Evolutionary conservation across 345 rosid genomes (phyloP), one percentile per base, ranked within the genome.

Genomic region (Adansonia digitata): DNA sequence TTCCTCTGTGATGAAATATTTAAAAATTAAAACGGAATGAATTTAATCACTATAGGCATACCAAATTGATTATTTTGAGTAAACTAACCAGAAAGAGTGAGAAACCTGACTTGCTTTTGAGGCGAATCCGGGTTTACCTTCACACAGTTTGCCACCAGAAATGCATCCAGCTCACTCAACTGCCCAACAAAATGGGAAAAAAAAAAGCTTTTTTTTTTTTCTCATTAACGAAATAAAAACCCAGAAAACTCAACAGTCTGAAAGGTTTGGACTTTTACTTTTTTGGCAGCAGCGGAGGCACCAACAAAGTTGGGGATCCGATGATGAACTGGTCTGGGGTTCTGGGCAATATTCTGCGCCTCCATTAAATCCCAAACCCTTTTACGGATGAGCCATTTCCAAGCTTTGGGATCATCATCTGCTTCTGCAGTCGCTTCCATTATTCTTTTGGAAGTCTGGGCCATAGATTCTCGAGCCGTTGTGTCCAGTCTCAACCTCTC

Each of bases 51-150:
- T 17, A 26, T 42, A 43, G 53, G n/a, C 7, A 67, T 7, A 67
- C 22, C 35, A 43, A 24, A 67, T 14, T 24, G 71, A 67, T 7
- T 27, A 15, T 43, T 40, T 15, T 43, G 39, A 45, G 17, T 45
- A 45, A 64, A 67, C 71, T 67, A 43, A 67, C 71, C 71, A 67
- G 71, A 82, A 53, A 94, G 94, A 13, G 96, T 89, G 76, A 87
- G 88, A 81, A 92, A 85, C 84, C 97, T 88, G 86, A 92, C 89
- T 87, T 89, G 93, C 91, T 94, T 94, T 75, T 94, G 98, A 0
- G 97, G 98, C 17, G 97, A 87, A 85, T 94, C 97, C 2, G 97
- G 98, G 66, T 94, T 90, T 59, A 94, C 93, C 85, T 94, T 92
- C 65, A 94, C 98, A 48, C 89, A 90, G n/a, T 39, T 49, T 8